A percentile compares a stretch with the other conserved stretches of the same genome.
phyloP scores from a whole-genome alignment of 2,329 filamentous ascomycete genomes.

The Sporothrix pallida region DNA sequence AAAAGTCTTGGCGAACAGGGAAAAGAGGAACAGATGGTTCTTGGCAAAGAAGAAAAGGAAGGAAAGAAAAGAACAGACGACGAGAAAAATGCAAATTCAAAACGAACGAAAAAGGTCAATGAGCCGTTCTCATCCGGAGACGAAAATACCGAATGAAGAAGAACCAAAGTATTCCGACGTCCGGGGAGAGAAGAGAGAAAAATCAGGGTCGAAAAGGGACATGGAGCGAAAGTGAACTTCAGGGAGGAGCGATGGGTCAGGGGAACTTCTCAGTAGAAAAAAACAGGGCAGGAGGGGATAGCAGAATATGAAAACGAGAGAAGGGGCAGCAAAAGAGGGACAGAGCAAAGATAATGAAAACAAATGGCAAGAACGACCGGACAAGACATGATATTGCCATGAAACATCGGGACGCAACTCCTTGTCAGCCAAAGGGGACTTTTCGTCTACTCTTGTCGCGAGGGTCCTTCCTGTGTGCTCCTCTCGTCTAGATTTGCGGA shows the following conservation, averaged over 20 bases:
- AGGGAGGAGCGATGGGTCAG: neutral
- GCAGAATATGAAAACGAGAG: neutral
- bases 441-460: neutral
- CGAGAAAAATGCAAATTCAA: too few relatives aligned
- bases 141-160: neutral
- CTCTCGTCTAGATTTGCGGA: conserved; percentile 17
- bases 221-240: neutral
- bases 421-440: neutral
- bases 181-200: neutral
- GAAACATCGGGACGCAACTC: conserved; percentile 20
- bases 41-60: conserved; percentile 10
- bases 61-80: too few relatives aligned
- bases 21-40: neutral
- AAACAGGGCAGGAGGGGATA: conserved; percentile 15
- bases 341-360: neutral
- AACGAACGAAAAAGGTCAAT: neutral
- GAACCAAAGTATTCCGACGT: neutral
- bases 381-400: neutral
- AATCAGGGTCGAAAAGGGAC: neutral
- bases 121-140: neutral
- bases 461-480: neutral
- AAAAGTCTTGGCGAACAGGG: neutral
- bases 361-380: neutral
- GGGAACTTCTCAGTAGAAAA: neutral
- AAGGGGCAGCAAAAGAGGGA: neutral